Evolutionary conservation across 2,329 filamentous ascomycete genomes (phyloP).

Genomic region (Talaromyces funiculosus): DNA sequence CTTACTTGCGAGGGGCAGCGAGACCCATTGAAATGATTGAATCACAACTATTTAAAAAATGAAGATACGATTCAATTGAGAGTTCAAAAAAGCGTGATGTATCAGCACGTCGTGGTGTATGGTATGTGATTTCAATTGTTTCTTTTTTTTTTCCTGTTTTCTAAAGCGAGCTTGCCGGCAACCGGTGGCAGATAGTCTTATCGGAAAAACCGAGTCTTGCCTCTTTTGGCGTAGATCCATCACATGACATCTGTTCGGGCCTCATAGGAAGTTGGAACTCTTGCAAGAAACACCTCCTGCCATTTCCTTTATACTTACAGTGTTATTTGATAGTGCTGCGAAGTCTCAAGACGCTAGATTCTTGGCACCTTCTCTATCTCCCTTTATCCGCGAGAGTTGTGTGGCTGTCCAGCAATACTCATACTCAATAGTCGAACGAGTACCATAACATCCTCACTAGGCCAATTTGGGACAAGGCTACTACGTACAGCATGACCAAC

Average conservation of each 20-base stretch:
- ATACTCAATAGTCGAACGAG: background rate
- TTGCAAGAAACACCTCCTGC: background rate
- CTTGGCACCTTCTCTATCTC: background rate
- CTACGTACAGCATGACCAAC: background rate
- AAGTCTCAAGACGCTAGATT: no score
- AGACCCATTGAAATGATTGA: constrained; percentile 56
- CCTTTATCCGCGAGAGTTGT: background rate
- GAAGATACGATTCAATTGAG: background rate
- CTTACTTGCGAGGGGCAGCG: constrained; percentile 61
- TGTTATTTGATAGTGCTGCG: background rate
- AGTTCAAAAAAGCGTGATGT: background rate
- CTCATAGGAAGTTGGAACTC: no score
- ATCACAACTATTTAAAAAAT: background rate
- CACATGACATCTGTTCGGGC: background rate
- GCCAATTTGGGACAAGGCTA: background rate
- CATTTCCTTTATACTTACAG: background rate
- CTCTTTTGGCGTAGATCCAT: background rate
- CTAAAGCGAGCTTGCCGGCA: no score
- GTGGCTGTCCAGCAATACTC: background rate
- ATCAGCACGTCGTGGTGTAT: background rate
- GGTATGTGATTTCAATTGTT: background rate
- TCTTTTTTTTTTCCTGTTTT: background rate
- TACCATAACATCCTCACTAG: background rate
- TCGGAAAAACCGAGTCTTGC: background rate
- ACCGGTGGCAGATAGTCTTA: background rate